Conservation (phyloP, 2,329 filamentous ascomycete species). For the Onygena corvina region DNA sequence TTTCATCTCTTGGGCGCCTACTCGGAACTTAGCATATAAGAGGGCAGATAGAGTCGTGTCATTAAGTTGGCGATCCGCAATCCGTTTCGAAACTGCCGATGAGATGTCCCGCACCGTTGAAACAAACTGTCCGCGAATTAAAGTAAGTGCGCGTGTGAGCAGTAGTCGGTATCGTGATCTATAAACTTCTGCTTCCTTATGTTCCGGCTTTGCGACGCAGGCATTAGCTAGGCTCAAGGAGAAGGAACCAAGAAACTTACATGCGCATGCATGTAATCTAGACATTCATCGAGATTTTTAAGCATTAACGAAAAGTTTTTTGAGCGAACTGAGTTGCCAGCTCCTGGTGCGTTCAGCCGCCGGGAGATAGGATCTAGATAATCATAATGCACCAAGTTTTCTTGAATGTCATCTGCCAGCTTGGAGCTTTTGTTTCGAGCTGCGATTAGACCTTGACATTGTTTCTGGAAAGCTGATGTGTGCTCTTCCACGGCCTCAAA, state of each 20-base stretch:
- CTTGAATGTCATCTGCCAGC: constrained; percentile 72
- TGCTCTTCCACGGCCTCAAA: constrained; percentile 81
- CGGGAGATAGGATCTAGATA: constrained; percentile 86
- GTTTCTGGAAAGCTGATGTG: constrained; percentile 82
- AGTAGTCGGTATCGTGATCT: constrained; percentile 76
- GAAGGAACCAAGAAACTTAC: constrained; percentile 36
- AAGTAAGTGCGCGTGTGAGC: constrained; percentile 55
- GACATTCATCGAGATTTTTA: constrained; percentile 72
- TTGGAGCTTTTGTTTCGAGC: constrained; percentile 69
- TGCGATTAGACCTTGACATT: constrained; percentile 74
- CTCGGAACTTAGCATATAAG: constrained; percentile 58
- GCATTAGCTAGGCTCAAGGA: constrained; percentile 13
- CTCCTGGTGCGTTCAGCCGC: constrained; percentile 81
- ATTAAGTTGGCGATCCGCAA: constrained; percentile 55
- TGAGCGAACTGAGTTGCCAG: constrained; percentile 70
- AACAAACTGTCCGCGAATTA: constrained; percentile 56
- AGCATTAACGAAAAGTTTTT: constrained; percentile 82
- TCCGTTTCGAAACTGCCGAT: constrained; percentile 50
- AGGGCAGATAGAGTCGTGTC: constrained; percentile 61
- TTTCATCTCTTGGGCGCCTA: constrained; percentile 54
- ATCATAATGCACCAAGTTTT: constrained; percentile 86
- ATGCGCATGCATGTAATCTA: constrained; percentile 83
- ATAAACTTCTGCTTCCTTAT: constrained; percentile 79
- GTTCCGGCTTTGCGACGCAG: constrained; percentile 50
- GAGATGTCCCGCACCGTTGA: constrained; percentile 51